These are phyloP conservation scores for Trichoderma endophyticum DNA, from an alignment of 2,329 filamentous ascomycete species.

Conservation along the genomic window DNA sequence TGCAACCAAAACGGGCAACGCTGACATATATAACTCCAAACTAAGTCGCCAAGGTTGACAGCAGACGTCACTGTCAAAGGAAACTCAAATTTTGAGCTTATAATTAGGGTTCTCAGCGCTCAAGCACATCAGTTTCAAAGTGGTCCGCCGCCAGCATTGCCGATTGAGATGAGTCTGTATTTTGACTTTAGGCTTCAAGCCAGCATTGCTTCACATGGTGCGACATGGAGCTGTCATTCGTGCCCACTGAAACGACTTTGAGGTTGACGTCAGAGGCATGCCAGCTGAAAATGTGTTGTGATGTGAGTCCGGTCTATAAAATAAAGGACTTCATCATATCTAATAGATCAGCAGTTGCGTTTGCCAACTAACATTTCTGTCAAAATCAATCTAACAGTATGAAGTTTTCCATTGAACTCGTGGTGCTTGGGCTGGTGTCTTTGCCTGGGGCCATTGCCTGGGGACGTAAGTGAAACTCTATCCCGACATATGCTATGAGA, in stretches of 20 bases:
- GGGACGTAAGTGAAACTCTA: not conserved
- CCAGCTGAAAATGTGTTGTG: not conserved
- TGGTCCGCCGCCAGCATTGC: not conserved
- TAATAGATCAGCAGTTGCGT: fast-evolving
- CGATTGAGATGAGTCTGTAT: not conserved
- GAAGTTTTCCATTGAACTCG: not conserved
- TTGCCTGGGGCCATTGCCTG: not conserved
- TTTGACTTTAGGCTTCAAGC: not conserved
- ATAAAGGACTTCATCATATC: not conserved
- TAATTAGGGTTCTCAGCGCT: not conserved
- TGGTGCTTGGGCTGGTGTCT: not conserved
- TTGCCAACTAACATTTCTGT: fast-evolving
- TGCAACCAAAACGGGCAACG: not conserved
- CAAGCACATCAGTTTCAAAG: not conserved
- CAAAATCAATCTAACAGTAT: not conserved
- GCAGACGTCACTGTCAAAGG: not conserved
- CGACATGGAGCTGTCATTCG: not conserved
- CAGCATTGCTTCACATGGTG: not conserved
- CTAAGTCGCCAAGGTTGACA: not conserved
- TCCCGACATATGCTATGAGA: not conserved
- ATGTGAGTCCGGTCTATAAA: not conserved
- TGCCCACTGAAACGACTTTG: not conserved
- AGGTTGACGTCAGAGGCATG: not conserved
- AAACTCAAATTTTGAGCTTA: not conserved
- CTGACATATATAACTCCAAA: not conserved